Base-by-base conservation (phyloP, 306 rosid species). In the Fragaria iinumae region DNA sequence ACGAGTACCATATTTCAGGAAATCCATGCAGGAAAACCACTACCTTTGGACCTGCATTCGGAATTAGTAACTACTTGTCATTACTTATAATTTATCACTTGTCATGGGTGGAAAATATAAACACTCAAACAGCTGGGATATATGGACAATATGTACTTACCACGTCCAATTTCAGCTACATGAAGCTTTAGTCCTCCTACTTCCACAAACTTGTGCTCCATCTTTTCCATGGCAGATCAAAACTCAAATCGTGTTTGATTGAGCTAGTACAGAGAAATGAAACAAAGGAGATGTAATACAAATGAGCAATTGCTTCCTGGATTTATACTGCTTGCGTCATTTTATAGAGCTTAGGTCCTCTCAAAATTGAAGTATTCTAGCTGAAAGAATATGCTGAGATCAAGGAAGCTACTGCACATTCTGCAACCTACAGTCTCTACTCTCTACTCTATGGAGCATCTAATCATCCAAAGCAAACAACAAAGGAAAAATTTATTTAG, bases 1-100 rank as follows among this genome's bases (percentile, higher is more conserved):
- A 91, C 59, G 95, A 80, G 48, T 91, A 91, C 95, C 95, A 91
- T 52, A 90, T 88, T 76, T 91, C 97, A 41, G 93, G 97, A 70
- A 90, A 91, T 60, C 97, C 97, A 72, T 90, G 97, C 48, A 91
- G 67, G 87, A 91, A 90, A 18, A 91, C 32, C 80, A 90, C 97
- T 66, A 81, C 87, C 83, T 89, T 88, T 6, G 84, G 71, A 11
- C 95, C 95, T 87, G 81, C 60, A 71, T 18, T 12, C 23, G n/a
- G 16, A 10, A 56, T 17, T 16, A 9, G 1, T 18, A 21, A 63
- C 3, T 62, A 5, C 43, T 12, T 29, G 11, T 13, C 43, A 63
- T 29, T 29, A 16, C 10, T 25, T 63, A 63, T 5, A 29, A 13
- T 11, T 32, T 14, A 5, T 14, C 1, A 29, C 3, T 4, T 32